Conservation (phyloP, 2,329 filamentous ascomycete species). For the Fusarium marasasianum region DNA sequence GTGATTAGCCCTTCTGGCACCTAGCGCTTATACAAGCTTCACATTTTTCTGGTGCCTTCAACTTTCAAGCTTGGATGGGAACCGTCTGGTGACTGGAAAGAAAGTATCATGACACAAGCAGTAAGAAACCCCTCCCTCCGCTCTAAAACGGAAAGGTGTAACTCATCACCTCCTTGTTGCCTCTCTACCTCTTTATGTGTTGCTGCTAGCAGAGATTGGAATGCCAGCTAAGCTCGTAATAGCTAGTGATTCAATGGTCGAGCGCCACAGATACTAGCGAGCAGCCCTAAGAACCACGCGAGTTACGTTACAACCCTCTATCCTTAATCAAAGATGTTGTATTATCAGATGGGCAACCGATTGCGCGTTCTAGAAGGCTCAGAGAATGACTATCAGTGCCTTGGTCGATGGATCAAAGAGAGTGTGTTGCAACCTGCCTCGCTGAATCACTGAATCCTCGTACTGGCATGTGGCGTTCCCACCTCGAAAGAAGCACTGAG, state of each 20-base stretch:
- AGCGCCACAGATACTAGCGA: neutral
- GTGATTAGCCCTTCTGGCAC: neutral
- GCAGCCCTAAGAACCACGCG: neutral
- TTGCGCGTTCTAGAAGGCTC: neutral
- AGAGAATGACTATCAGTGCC: too few relatives aligned
- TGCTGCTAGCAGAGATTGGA: neutral
- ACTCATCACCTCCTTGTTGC: neutral
- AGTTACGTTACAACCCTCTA: neutral
- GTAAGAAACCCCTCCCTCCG: neutral
- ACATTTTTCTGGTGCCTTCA: too few relatives aligned
- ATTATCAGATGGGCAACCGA: neutral
- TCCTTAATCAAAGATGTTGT: neutral
- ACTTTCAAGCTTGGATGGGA: too few relatives aligned
- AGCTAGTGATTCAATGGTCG: neutral
- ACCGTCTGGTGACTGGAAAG: neutral
- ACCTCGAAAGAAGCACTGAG: too few relatives aligned
- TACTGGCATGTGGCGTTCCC: neutral
- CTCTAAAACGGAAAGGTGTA: neutral
- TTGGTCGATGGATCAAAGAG: fast-evolving
- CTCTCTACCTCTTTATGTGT: neutral
- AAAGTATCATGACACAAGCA: neutral
- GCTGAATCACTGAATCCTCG: too few relatives aligned
- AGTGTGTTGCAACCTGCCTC: too few relatives aligned
- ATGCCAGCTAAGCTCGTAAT: neutral
- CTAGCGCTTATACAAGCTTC: neutral